Base-by-base conservation (phyloP, 1,139 yeast species). In the Geotrichum klebahnii region DNA sequence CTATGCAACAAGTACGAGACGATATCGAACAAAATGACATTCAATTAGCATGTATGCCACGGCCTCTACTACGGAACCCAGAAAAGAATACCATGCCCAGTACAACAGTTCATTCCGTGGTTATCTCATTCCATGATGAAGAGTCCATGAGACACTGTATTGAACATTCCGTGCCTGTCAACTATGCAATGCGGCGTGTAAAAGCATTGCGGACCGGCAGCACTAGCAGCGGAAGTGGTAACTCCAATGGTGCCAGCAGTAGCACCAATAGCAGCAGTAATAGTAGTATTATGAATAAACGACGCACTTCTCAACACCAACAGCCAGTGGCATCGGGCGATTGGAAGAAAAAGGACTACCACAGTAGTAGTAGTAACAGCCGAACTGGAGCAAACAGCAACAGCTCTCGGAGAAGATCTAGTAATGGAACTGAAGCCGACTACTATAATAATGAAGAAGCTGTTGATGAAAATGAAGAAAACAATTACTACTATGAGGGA, bases 21-120 rank as follows among this genome's bases (percentile, higher is more conserved):
- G 47, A 48, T 10, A 32, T 48, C 24, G 51, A 48, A 24, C 28
- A 22, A 9, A 33, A 37, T 34, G 44, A 39, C 17, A 14, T 43
- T n/a, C 22, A 22, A 2, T 40, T 48, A 20, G 51, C 51, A 3
- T 48, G 51, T 23, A 28, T 40, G 16, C 51, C 51, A 2, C 33
- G 51, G 3, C 51, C 51, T 4, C 28, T 48, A 9, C 44, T 48
- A 26, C 47, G 47, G 2, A 32, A 22, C 9, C 34, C 19, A 2
- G 36, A 22, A 4, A 40, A 28, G 12, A n/a, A 20, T 3, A 19
- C 26, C 23, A 10, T 24, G 28, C 29, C 14, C 14, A 17, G 44
- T n/a, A 12, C 26, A 3, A 10, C 14, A 24, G 51, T 48, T 22
- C 51, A 48, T 28, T 41, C 46, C 5, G 29, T 48, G 12, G 51